These are phyloP conservation scores for Myochromella boudieri DNA, from an alignment of 768 basidiomycete species.

Conservation along the genomic window DNA sequence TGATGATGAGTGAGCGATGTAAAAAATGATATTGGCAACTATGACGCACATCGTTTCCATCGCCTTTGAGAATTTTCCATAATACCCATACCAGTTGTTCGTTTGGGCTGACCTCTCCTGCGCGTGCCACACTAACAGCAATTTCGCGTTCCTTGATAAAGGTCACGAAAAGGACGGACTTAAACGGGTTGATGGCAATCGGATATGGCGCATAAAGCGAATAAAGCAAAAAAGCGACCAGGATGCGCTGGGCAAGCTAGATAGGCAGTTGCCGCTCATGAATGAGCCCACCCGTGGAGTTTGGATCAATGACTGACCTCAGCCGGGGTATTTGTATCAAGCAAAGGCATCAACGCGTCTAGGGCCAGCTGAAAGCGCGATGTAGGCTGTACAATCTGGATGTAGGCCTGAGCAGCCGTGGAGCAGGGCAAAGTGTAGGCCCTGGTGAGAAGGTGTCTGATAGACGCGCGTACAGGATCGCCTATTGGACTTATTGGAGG, in stretches of 20 bases:
- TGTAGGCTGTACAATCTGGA: slow-evolving; percentile 71
- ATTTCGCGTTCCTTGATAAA: slow-evolving; percentile 68
- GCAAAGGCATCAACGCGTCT: slow-evolving; percentile 75
- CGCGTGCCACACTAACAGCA: slow-evolving; percentile 51
- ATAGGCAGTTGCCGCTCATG: slow-evolving; percentile 6
- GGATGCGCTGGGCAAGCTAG: slow-evolving; percentile 71
- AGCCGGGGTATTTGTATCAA: slow-evolving; percentile 50
- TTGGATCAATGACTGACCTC: slow-evolving; percentile 41
- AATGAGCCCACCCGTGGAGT: slow-evolving; percentile 5
- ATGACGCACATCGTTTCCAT: slow-evolving; percentile 71
- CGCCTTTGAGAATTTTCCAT: slow-evolving; percentile 84
- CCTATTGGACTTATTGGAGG: slow-evolving; percentile 22
- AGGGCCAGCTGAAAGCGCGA: slow-evolving; percentile 83
- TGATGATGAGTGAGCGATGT: slow-evolving; percentile 24
- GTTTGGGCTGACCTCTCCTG: slow-evolving; percentile 53
- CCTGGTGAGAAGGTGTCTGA: slow-evolving; percentile 63
- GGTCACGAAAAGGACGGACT: slow-evolving; percentile 64
- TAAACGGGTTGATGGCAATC: slow-evolving; percentile 80
- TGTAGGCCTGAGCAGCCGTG: slow-evolving; percentile 72
- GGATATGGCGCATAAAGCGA: slow-evolving; percentile 80
- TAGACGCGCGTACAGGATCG: slow-evolving; percentile 60
- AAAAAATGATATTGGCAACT: background rate
- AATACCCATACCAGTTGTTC: slow-evolving; percentile 85
- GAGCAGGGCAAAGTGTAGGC: slow-evolving; percentile 75
- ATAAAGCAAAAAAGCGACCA: slow-evolving; percentile 78